phyloP scores from a whole-genome alignment of 768 basidiomycete species.

The Pisolithus albus region DNA sequence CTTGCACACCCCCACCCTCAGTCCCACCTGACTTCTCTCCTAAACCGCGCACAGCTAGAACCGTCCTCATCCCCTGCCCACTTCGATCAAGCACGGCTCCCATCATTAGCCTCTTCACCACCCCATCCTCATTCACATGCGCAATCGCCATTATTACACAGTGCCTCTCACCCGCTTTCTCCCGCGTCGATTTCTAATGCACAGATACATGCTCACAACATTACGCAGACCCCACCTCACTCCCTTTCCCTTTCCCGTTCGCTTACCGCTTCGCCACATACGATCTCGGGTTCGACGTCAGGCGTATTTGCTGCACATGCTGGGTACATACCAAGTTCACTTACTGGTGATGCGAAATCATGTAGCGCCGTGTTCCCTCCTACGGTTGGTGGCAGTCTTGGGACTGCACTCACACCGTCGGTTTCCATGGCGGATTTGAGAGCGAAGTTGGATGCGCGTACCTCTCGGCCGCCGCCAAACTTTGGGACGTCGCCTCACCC shows the following conservation, averaged over 20 bases:
- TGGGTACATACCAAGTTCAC: neutral
- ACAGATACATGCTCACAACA: slow-evolving; percentile 10
- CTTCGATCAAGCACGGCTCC: slow-evolving; percentile 20
- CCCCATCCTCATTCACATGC: slow-evolving; percentile 6
- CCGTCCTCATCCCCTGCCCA: slow-evolving; percentile 18
- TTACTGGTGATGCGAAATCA: neutral
- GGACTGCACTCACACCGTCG: neutral
- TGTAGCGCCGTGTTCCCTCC: neutral
- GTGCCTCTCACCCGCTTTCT: slow-evolving; percentile 15
- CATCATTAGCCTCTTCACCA: slow-evolving; percentile 13
- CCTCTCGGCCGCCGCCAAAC: slow-evolving; percentile 17
- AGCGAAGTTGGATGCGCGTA: slow-evolving; percentile 15
- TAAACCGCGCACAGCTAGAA: neutral
- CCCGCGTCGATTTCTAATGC: slow-evolving; percentile 2
- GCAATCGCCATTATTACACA: slow-evolving; percentile 18
- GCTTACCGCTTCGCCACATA: slow-evolving; percentile 22
- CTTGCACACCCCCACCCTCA: slow-evolving; percentile 18
- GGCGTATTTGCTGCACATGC: slow-evolving; percentile 13
- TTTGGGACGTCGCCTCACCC: slow-evolving; percentile 6
- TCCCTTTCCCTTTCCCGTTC: slow-evolving; percentile 24
- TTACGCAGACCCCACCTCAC: slow-evolving; percentile 14
- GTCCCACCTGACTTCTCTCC: slow-evolving; percentile 17
- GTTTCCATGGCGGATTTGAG: neutral
- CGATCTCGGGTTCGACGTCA: slow-evolving; percentile 15
- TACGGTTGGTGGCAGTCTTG: neutral